Conservation (phyloP, 345 rosid species). For the Anacardium occidentale region DNA sequence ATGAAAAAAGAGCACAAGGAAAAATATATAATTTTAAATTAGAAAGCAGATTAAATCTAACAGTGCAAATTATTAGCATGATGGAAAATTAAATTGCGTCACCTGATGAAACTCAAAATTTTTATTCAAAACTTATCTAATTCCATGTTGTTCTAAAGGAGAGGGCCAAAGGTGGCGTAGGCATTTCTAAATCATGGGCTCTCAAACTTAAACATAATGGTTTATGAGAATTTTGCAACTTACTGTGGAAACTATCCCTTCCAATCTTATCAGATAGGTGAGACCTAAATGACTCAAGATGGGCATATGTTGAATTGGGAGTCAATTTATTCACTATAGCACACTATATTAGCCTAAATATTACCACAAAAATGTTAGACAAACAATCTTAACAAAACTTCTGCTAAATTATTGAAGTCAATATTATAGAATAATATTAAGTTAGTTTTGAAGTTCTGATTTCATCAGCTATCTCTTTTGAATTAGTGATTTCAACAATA, state of each 20-base stretch:
- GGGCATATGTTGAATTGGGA: constrained; percentile 34
- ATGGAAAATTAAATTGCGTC: not conserved
- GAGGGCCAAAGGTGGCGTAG: constrained; percentile 86
- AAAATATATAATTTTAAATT: constrained; percentile 7
- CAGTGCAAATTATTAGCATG: not conserved
- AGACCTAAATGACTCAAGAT: constrained; percentile 49
- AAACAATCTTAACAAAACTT: not conserved
- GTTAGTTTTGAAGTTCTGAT: not conserved
- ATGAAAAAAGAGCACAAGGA: constrained; percentile 50
- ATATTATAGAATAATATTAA: not conserved
- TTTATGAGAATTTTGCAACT: constrained; percentile 29
- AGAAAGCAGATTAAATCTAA: constrained; percentile 8
- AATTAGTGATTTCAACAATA: not conserved
- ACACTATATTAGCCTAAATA: constrained; percentile 75
- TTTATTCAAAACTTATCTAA: constrained; percentile 52
- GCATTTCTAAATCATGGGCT: constrained; percentile 73
- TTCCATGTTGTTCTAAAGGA: constrained; percentile 53
- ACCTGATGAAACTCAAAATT: not conserved
- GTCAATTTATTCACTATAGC: constrained; percentile 61
- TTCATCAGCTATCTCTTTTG: constrained; percentile 6
- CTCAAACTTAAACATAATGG: constrained; percentile 40
- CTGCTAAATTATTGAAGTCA: not conserved
- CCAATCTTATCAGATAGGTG: constrained; percentile 42
- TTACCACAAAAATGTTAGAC: constrained; percentile 8
- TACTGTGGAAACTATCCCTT: constrained; percentile 24